Evolutionary conservation across 805 yeast species (phyloP), one percentile per base, ranked within the genome.

Genomic region (Lachancea nothofagi): DNA sequence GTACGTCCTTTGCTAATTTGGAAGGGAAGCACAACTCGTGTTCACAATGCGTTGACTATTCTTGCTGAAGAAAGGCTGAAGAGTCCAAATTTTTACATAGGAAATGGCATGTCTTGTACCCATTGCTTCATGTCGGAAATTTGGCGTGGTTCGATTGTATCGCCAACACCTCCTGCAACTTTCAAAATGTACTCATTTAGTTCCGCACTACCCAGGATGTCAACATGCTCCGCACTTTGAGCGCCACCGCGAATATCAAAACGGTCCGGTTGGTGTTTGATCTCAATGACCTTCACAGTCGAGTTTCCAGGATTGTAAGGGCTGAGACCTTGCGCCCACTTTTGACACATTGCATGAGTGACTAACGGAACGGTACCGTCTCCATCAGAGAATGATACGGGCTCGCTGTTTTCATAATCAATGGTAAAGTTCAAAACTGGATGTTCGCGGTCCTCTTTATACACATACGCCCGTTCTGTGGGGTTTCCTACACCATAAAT

Each of bases 201-300:
- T 55, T 83, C 95, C 1, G 97, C 86, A 46, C 95, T 79, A 2
- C 98, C 98, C 33, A 93, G 69, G 33, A 93, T 89, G 58, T 93
- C 98, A 21, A 93, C 98, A 61, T 93, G 98, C 54, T 93, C 98
- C 1, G 97, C 97, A 1, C 97, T 90, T 58, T 83, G 84, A 8
- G 96, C 94, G 10, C 98, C 98, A 19, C 98, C 98, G 48, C 98
- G 74, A 24, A 93, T 84, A 65, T 93, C 98, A 53, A 84, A 88
- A 49, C 85, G 67, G 55, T 86, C 95, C 0, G 98, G 98, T 57
- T 89, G 94, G 55, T 93, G 96, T 53, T 76, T 74, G 67, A 93
- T 82, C 64, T 93, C 98, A 10, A 90, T 96, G 35, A 88, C 71
- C 17, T 77, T 89, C 15, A 90, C 94, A 14, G 69, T 54, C 2